Base-by-base conservation (phyloP, 768 basidiomycete genomes). In the Peribolospora baueri region DNA sequence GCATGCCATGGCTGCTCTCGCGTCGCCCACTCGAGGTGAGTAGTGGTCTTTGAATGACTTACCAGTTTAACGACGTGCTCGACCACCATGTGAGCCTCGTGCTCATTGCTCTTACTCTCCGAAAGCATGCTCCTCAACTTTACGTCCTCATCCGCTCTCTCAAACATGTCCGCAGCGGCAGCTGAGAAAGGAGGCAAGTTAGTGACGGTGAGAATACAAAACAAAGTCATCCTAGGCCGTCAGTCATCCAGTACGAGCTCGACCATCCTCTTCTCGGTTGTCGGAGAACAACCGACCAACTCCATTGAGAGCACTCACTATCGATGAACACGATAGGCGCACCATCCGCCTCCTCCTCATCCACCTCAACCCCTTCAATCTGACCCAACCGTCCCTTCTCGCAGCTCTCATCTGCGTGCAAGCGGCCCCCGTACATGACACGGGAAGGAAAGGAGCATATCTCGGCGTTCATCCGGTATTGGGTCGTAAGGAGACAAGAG, bases 261-360 rank as follows among this genome's bases (percentile, higher is more conserved):
- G 25, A 25, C 25, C 25, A 25, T 25, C 25, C 25, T 25, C 25
- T 25, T 25, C 25, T 25, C 25, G 25, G 25, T 25, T 25, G 25
- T 25, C 25, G 25, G 25, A 25, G 25, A 25, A 25, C 25, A 25
- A 25, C 25, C 25, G 25, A 25, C 25, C 25, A 3, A 48, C 4
- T 11, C 5, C 25, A 25, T 11, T n/a, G 8, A 1, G 14, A 14
- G 5, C 46, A 45, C 61, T 49, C 51, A 60, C 61, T 98, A 64
- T 98, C 93, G 61, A 84, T 85, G 66, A 97, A 98, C 2, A 90
- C 77, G 2, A 95, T 76, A 0, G 86, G 84, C 0, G 75, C 82
- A 3, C 71, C 75, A 5, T 95, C 69, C 3, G 76, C 66, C 54
- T 91, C 91, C 57, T 74, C 70, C 43, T 82, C 79, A 11, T 81